Evolutionary conservation across 768 basidiomycete genomes (phyloP), one percentile per base, ranked within the genome.

Genomic region (Hericium alpestre): DNA sequence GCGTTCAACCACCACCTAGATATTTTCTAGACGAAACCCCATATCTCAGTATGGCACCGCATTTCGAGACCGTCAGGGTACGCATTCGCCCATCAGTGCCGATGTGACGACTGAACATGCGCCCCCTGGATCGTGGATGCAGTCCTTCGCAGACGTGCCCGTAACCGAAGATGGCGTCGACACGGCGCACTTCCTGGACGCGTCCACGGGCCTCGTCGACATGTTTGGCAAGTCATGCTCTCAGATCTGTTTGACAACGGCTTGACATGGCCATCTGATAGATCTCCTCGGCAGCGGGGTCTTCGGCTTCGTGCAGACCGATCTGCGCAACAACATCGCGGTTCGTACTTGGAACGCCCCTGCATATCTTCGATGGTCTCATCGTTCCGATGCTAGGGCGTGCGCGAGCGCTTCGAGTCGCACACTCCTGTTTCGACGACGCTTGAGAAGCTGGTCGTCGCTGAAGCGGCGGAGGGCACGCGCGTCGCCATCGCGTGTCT

Each of bases 91-190:
- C 51, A 20, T 46, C 43, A 18, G 12, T n/a, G 13, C 15, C 20
- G 15, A 16, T n/a, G 15, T 46, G 32, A 32, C 15, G 43, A 46
- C 43, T 46, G 16, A 9, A 56, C 53, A 53, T 10, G 9, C 32
- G 32, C 32, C 32, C 25, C 32, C 32, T 32, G 32, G 56, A 60
- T 43, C 43, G 48, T 47, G 37, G 51, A 15, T 55, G 25, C 61
- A 96, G 93, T 93, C 90, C 10, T 97, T 90, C 70, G 82, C 79
- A 64, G 89, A 95, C 60, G 90, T 97, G 41, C 79, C 83, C 15
- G 74, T 89, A 62, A 82, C 81, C n/a, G 76, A 80, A 47, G 72
- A 76, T 4, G 93, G 94, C 13, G 82, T 98, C 53, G 84, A 93
- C 66, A 91, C 93, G 0, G 65, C 73, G 18, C 69, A 78, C 12